phyloP scores from a whole-genome alignment of 768 basidiomycete species.

The Calocera viscosa region DNA sequence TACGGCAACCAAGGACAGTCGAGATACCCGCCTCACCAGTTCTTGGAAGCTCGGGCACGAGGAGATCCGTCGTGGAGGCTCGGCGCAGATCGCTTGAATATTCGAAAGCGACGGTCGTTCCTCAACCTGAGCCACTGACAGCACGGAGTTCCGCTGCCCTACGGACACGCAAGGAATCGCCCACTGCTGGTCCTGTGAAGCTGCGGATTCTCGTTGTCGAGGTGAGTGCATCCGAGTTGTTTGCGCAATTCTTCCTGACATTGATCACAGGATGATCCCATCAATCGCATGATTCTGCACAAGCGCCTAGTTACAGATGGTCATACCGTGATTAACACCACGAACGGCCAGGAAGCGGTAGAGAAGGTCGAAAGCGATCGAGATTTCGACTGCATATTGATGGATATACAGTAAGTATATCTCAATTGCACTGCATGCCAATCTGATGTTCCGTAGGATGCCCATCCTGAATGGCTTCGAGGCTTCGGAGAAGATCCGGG shows the following conservation, averaged over 20 bases:
- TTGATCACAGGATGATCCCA: constrained; percentile 46
- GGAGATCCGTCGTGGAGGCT: constrained; percentile 12
- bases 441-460: constrained; percentile 38
- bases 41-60: constrained; percentile 6
- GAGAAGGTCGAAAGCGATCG: constrained; percentile 45
- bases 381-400: constrained; percentile 59
- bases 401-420: constrained; percentile 63
- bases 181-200: constrained; percentile 13
- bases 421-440: constrained; percentile 1
- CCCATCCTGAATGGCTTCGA: constrained; percentile 66
- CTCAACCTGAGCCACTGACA: background rate
- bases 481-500: constrained; percentile 53
- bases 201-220: constrained; percentile 54
- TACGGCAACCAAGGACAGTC: background rate
- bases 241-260: background rate
- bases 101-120: background rate
- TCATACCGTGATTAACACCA: constrained; percentile 50
- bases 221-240: constrained; percentile 28
- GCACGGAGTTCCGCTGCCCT: background rate
- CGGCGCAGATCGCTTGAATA: background rate
- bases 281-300: constrained; percentile 57
- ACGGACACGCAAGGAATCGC: constrained; percentile 1
- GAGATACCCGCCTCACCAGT: background rate
- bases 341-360: constrained; percentile 65
- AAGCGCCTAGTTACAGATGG: constrained; percentile 56